phyloP scores from a whole-genome alignment of 129 eudicot species.

The Heracleum sosnowskyi region DNA sequence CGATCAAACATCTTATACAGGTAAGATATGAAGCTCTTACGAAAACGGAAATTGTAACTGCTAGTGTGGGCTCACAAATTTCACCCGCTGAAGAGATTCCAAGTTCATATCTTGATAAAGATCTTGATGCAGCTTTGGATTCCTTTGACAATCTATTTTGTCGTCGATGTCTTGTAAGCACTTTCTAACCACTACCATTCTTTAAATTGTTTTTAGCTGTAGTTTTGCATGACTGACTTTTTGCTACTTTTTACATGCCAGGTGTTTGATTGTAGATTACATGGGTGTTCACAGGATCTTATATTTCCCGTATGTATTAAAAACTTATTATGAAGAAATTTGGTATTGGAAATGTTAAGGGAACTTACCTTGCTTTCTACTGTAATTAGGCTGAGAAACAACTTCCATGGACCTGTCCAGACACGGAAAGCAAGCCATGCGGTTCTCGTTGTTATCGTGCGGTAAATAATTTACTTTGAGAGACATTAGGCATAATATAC shows the following conservation, averaged over 20 bases:
- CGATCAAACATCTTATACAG: conserved; percentile 68
- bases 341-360: background rate
- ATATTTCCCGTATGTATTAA: conserved; percentile 70
- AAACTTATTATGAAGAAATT: background rate
- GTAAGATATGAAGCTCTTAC: conserved; percentile 77
- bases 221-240: conserved; percentile 12
- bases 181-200: conserved; percentile 1
- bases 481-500: background rate
- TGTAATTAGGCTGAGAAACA: conserved; percentile 66
- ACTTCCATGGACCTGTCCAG: conserved; percentile 47
- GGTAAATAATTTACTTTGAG: conserved; percentile 36
- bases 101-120: conserved; percentile 70
- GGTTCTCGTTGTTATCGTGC: conserved; percentile 67
- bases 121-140: conserved; percentile 91
- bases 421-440: conserved; percentile 67
- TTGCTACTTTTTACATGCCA: conserved; percentile 28
- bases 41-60: conserved; percentile 27
- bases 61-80: conserved; percentile 25
- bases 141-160: conserved; percentile 95
- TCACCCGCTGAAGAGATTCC: conserved; percentile 38
- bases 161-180: conserved; percentile 92
- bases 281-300: conserved; percentile 98
- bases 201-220: conserved; percentile 11
- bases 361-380: conserved; percentile 1
- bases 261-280: conserved; percentile 96